A percentile compares a stretch with the other conserved stretches of the same genome.
These are phyloP conservation scores for Lepiota venenata DNA, from an alignment of 768 basidiomycete species.

Conservation along the genomic window DNA sequence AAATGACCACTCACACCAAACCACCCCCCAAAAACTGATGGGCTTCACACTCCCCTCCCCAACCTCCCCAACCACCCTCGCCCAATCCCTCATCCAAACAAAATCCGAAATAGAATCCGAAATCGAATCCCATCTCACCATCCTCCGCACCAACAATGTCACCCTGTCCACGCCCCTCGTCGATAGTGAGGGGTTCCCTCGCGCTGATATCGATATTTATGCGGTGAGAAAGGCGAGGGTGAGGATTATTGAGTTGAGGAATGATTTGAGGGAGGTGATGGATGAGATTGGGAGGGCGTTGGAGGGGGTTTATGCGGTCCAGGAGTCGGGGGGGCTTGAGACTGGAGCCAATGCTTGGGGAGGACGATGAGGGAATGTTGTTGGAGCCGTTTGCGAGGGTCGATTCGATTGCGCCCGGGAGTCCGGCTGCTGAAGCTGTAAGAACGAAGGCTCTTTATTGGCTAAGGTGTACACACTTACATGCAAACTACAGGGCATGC, in stretches of 20 bases:
- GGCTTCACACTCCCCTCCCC: constrained; percentile 43
- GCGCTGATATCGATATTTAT: constrained; percentile 82
- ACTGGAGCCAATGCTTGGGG: background rate
- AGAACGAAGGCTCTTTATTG: constrained; percentile 10
- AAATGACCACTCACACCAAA: background rate
- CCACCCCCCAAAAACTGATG: constrained; percentile 26
- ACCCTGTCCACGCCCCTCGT: constrained; percentile 75
- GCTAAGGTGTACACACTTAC: background rate
- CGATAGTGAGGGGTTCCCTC: constrained; percentile 86
- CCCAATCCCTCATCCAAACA: constrained; percentile 58
- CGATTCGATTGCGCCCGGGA: constrained; percentile 72
- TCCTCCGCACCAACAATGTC: constrained; percentile 61
- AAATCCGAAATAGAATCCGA: constrained; percentile 76
- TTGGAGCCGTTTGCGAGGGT: constrained; percentile 73
- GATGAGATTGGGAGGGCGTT: constrained; percentile 65
- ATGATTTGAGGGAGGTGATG: constrained; percentile 68
- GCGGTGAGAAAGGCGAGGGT: constrained; percentile 73
- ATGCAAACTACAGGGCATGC: constrained; percentile 49
- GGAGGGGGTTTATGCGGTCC: constrained; percentile 55
- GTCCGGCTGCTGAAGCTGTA: constrained; percentile 85
- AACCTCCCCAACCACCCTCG: constrained; percentile 49
- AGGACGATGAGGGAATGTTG: constrained; percentile 9
- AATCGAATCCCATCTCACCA: constrained; percentile 55
- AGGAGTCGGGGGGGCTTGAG: constrained; percentile 15
- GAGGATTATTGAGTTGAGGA: constrained; percentile 76